Base-by-base conservation (phyloP, 1,284 basidiomycete genomes). In the Kalmanozyma brasiliensis region DNA sequence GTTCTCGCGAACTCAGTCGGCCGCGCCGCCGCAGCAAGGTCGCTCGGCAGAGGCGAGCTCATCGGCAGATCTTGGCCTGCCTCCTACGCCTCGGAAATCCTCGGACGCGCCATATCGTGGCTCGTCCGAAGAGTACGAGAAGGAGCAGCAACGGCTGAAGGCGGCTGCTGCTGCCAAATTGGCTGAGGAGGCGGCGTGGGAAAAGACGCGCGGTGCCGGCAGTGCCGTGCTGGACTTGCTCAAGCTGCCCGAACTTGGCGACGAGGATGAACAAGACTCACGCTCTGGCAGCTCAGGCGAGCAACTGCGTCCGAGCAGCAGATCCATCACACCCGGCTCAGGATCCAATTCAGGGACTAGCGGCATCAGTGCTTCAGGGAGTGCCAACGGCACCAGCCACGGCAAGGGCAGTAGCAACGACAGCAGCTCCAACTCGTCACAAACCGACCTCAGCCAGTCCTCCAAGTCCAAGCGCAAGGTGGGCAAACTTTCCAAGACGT, bases 181-280 rank as follows among this genome's bases (percentile, higher is more conserved):
- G 22, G 74, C 73, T 4, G 75, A 77, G 29, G 52, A 66, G 34
- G 68, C 74, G 37, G 73, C 74, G 1, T 80, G 78, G 78, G 76
- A 79, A 34, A 62, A 66, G 37, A 80, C 74, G 0, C 61, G 78
- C 7, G 78, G 78, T 9, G 78, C 78, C 5, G 78, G 78, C 1
- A 78, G 76, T 42, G 58, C 60, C 13, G 78, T 80, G 13, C 62
- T 80, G 23, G 64, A 73, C 33, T 48, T 77, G 30, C 67, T 72
- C 35, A 70, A 74, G 53, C 40, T 57, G 10, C 62, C 67, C 16
- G 49, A 55, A 11, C 24, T 60, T 37, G 45, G 43, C 17, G 52
- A 66, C 23, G 65, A 63, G 20, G 64, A 66, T 6, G 48, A 43
- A 17, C 56, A 59, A 19, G 45, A 62, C 7, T 47, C 30, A 8